phyloP scores from a whole-genome alignment of 129 eudicot species.

The Scalesia atractyloides region DNA sequence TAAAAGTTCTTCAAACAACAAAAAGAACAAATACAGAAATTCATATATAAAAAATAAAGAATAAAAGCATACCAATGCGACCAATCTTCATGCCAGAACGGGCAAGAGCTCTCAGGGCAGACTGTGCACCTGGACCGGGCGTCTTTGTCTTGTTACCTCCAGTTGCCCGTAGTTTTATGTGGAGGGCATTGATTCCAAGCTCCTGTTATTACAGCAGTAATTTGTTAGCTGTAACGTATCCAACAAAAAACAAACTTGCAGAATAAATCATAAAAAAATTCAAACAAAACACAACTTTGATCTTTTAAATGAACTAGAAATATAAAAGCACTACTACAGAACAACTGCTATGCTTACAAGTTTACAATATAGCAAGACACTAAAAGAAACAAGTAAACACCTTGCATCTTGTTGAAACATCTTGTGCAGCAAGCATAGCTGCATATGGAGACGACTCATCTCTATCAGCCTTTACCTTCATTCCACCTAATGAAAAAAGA shows the following conservation, averaged over 20 bases:
- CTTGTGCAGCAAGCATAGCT: constrained; percentile 9
- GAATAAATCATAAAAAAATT: too few relatives aligned
- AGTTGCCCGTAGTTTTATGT: background rate
- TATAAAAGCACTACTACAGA: too few relatives aligned
- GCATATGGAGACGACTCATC: background rate
- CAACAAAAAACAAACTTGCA: background rate
- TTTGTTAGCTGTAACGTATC: background rate
- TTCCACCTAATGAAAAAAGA: background rate
- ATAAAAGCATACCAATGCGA: background rate
- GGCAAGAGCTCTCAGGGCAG: constrained; percentile 2
- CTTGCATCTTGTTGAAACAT: constrained; percentile 7
- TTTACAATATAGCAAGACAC: too few relatives aligned
- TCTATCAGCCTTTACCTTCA: constrained; percentile 1
- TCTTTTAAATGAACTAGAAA: too few relatives aligned
- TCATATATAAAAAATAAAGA: background rate
- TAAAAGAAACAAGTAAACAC: background rate
- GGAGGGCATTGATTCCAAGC: constrained; percentile 1
- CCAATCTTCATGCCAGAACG: constrained; percentile 1
- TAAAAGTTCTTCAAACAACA: background rate
- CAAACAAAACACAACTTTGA: too few relatives aligned
- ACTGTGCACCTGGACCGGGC: constrained; percentile 5
- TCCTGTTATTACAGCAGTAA: background rate
- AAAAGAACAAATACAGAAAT: background rate
- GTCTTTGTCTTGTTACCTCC: constrained; percentile 9
- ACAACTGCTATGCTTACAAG: too few relatives aligned